Evolutionary conservation across 202 grass and related monocot species (phyloP), one percentile per base, ranked within the genome.

Genomic region (Elaeis oleifera): DNA sequence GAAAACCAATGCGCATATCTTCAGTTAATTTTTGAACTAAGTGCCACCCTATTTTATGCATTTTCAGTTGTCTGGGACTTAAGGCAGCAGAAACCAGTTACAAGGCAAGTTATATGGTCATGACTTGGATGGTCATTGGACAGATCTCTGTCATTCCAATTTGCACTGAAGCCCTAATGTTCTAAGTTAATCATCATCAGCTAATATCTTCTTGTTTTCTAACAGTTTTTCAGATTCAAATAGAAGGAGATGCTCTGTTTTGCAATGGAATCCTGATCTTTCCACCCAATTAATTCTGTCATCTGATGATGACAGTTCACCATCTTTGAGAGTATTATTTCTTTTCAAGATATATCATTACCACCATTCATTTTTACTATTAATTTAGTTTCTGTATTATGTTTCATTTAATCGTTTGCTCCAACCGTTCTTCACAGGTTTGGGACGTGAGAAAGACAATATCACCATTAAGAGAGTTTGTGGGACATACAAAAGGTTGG

Each of bases 401-500:
- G 2, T 31, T 51, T 17, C 29, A 63, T 50, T 63, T 18, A 6
- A 49, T 49, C 13, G 19, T 9, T 3, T 63, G 13, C 22, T 17
- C 5, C 17, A 61, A 55, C 19, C 28, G 1, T 21, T 25, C 21
- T 71, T 75, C 85, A 23, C 78, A 99, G 94, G 88, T 92, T 69
- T 99, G 94, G 94, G 94, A 99, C 82, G 84, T 99, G 80, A 92
- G 94, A 65, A 99, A 99, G 83, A 87, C 94, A 60, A 89, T 99
- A 73, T 81, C 85, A 59, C 94, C 94, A 60, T 81, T 99, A 72
- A 83, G 89, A 74, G 94, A 99, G 82, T 92, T 99, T 78, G 88
- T 84, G 6, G 94, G 94, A 15, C 94, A 99, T 66, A 86, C 88
- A 29, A 89, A 94, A 99, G 85, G 94, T 99, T 86, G 17, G 29